A percentile compares a stretch with the other conserved stretches of the same genome.
phyloP scores from a whole-genome alignment of 805 yeast species.

The Lachancea nothofagi region DNA sequence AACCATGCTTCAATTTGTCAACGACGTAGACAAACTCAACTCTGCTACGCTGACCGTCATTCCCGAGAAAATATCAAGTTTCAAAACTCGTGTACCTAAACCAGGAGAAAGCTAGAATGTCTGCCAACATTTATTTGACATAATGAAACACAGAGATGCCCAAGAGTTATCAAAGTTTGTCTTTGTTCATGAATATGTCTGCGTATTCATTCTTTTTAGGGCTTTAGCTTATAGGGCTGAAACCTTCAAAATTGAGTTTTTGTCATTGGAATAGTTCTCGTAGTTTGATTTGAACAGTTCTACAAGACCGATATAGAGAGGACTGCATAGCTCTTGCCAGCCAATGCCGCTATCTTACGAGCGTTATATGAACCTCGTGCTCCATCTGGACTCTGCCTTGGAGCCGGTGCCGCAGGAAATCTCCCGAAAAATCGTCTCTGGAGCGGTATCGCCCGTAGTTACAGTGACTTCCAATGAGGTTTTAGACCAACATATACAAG shows the following conservation, averaged over 20 bases:
- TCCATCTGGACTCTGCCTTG: slow-evolving; percentile 23
- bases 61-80: no score
- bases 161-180: no score
- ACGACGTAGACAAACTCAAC: no score
- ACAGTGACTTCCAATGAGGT: slow-evolving; percentile 28
- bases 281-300: no score
- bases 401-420: slow-evolving; percentile 31
- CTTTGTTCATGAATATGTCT: not conserved
- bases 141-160: no score
- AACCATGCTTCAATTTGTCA: no score
- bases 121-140: no score
- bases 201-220: not conserved
- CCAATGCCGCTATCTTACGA: slow-evolving; percentile 22
- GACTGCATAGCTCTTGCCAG: not conserved
- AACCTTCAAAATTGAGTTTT: slow-evolving; percentile 2
- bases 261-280: no score
- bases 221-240: slow-evolving; percentile 2
- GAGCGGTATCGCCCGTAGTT: slow-evolving; percentile 33
- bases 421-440: slow-evolving; percentile 28
- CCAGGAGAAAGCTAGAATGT: no score
- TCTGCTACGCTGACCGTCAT: no score
- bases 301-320: no score
- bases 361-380: slow-evolving; percentile 28
- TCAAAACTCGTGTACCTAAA: no score
- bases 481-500: slow-evolving; percentile 28